These are phyloP conservation scores for Euryodendron excelsum DNA, from an alignment of 148 eudicot genomes.

Conservation along the genomic window DNA sequence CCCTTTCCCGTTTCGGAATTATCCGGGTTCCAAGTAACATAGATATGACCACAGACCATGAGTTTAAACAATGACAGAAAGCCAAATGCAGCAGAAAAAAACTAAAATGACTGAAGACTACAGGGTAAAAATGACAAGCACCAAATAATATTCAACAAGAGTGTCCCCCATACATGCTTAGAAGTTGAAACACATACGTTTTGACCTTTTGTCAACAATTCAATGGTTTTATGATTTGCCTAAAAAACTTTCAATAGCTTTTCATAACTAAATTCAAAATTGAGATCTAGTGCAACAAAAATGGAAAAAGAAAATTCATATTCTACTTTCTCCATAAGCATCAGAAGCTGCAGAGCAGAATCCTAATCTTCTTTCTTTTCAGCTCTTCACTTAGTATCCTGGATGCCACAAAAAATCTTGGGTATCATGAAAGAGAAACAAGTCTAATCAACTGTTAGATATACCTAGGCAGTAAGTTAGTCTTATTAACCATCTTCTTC, in stretches of 20 bases:
- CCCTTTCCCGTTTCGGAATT: too few relatives aligned
- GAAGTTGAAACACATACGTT: neutral
- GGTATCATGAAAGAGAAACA: neutral
- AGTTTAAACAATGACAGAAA: neutral
- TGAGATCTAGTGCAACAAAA: neutral
- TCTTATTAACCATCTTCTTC: neutral
- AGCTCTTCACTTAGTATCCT: neutral
- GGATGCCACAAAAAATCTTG: conserved; percentile 1
- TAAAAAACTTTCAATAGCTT: neutral
- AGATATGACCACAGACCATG: neutral
- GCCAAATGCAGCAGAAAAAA: neutral
- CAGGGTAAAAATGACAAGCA: neutral
- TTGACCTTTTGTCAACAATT: neutral
- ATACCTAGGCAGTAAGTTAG: too few relatives aligned
- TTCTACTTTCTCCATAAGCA: neutral
- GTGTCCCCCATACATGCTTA: neutral
- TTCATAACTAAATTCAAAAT: neutral
- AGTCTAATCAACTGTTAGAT: neutral
- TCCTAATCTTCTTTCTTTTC: neutral
- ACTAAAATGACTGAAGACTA: neutral
- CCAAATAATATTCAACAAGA: neutral
- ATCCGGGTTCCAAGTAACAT: too few relatives aligned
- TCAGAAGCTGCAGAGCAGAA: neutral
- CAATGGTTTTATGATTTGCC: neutral
- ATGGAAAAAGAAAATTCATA: neutral